phyloP scores from a whole-genome alignment of 2,329 filamentous ascomycete species.

The Aureobasidium musti region DNA sequence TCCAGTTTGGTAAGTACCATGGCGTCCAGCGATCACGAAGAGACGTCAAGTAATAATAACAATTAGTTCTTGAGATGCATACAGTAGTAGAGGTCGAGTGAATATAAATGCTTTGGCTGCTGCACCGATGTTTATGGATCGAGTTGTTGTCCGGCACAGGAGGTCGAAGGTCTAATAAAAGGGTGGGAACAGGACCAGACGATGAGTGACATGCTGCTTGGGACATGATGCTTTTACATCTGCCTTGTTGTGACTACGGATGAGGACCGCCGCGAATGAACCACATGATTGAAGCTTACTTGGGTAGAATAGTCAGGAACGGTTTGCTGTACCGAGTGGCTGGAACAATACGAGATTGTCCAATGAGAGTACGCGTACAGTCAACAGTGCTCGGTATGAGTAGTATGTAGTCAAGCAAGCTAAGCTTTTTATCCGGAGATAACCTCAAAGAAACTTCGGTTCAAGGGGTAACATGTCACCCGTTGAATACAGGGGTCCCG shows the following conservation, averaged over 20 bases:
- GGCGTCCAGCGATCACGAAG: not conserved
- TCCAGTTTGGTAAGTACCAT: not conserved
- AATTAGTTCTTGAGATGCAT: too few species aligned
- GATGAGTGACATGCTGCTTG: not conserved
- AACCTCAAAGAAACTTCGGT: not conserved
- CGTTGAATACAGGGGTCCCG: not conserved
- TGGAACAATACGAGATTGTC: not conserved
- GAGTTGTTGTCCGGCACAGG: too few species aligned
- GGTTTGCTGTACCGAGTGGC: not conserved
- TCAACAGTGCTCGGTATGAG: not conserved
- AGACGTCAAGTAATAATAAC: too few species aligned
- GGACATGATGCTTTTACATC: not conserved
- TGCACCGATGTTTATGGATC: too few species aligned
- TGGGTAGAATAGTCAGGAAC: not conserved
- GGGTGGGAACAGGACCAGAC: not conserved
- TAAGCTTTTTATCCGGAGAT: not conserved
- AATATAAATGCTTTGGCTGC: too few species aligned
- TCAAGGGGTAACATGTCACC: not conserved
- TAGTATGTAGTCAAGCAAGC: not conserved
- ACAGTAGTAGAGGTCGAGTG: not conserved
- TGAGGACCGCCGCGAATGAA: not conserved
- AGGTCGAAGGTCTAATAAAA: not conserved
- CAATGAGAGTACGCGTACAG: not conserved
- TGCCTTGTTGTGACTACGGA: not conserved
- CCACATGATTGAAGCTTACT: not conserved